Evolutionary conservation across 2,329 filamentous ascomycete genomes (phyloP).

Genomic region (Monilinia vaccinii-corymbosi): DNA sequence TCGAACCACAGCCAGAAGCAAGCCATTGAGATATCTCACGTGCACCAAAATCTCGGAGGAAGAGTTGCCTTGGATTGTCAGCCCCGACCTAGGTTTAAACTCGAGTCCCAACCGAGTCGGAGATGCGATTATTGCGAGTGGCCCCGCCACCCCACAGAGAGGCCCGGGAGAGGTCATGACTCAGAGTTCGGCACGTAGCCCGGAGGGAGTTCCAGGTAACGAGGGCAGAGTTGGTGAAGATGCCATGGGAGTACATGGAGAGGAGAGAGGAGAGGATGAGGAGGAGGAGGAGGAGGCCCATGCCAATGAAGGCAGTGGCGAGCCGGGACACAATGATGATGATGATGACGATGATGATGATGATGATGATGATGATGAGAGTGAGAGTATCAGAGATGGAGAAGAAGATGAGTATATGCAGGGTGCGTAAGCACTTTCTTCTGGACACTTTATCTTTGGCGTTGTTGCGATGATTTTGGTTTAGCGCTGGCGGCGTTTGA

Average conservation of each 20-base stretch:
- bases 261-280: neutral
- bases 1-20: neutral
- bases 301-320: neutral
- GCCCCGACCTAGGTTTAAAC: neutral
- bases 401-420: neutral
- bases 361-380: neutral
- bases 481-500: neutral
- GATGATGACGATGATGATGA: neutral
- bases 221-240: neutral
- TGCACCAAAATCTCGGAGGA: slow-evolving; percentile 40
- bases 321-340: neutral
- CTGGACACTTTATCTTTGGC: neutral
- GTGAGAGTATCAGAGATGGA: neutral
- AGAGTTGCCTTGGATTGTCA: slow-evolving; percentile 48
- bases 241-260: neutral
- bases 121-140: neutral
- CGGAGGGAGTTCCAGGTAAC: neutral
- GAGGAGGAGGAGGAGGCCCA: neutral
- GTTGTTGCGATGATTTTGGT: neutral
- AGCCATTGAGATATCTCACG: slow-evolving; percentile 5
- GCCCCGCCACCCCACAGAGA: neutral
- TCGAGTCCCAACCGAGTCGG: neutral
- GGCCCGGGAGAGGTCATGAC: neutral
- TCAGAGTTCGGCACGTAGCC: neutral
- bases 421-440: neutral